These are phyloP conservation scores for Nemophila menziesii DNA, from an alignment of 257 asterid genomes.

Conservation along the genomic window DNA sequence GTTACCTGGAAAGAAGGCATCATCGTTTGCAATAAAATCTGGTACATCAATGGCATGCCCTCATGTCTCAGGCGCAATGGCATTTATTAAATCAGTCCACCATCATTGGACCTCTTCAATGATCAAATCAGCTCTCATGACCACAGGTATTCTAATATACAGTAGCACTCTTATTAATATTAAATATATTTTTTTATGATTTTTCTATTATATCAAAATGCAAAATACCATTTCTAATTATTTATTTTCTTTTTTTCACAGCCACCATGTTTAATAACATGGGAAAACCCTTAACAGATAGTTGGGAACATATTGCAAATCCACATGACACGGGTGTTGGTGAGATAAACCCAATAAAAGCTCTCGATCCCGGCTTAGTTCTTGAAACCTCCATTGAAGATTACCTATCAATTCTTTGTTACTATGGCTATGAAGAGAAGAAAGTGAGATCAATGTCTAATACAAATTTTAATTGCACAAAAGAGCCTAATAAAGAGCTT, in stretches of 20 bases:
- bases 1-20: slow-evolving; percentile 20
- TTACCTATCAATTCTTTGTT: slow-evolving; percentile 47
- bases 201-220: background rate
- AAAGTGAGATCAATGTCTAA: slow-evolving; percentile 27
- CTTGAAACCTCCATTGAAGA: slow-evolving; percentile 44
- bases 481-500: slow-evolving; percentile 10
- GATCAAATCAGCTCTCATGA: slow-evolving; percentile 68
- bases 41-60: slow-evolving; percentile 95
- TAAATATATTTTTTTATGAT: too few relatives aligned
- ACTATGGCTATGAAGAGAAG: slow-evolving; percentile 36
- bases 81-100: slow-evolving; percentile 46
- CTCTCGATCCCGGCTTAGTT: slow-evolving; percentile 57
- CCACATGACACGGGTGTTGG: slow-evolving; percentile 62
- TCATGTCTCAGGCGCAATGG: slow-evolving; percentile 61
- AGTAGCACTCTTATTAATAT: too few relatives aligned
- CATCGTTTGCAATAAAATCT: slow-evolving; percentile 33
- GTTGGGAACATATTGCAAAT: slow-evolving; percentile 17
- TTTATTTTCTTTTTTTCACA: slow-evolving; percentile 9
- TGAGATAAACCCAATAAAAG: slow-evolving; percentile 44
- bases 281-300: slow-evolving; percentile 32
- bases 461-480: slow-evolving; percentile 38
- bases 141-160: slow-evolving; percentile 66
- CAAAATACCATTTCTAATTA: too few relatives aligned
- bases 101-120: slow-evolving; percentile 49
- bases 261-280: slow-evolving; percentile 41